Conservation (phyloP, 2,329 filamentous ascomycete genomes). For the Fusarium falciforme region DNA sequence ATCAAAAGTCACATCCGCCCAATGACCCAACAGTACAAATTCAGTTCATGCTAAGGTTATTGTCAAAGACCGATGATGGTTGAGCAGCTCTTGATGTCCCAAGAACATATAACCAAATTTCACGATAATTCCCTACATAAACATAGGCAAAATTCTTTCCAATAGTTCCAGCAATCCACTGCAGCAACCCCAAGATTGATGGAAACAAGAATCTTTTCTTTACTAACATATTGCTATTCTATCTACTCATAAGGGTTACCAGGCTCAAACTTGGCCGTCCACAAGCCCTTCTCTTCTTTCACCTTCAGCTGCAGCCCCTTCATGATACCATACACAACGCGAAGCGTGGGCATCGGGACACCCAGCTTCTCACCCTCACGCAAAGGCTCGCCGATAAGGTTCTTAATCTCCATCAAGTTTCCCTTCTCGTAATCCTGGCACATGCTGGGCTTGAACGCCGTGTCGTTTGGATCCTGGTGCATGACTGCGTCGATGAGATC, state of each 20-base stretch:
- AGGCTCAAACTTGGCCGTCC: conserved; percentile 34
- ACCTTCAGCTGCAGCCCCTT: conserved; percentile 55
- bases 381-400: conserved; percentile 64
- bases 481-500: conserved; percentile 59
- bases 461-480: conserved; percentile 59
- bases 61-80: not conserved
- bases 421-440: conserved; percentile 62
- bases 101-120: not conserved
- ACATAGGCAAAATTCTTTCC: not conserved
- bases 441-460: conserved; percentile 65
- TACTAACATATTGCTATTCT: not conserved
- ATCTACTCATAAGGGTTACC: conserved; percentile 40
- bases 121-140: not conserved
- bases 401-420: conserved; percentile 58
- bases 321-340: conserved; percentile 60
- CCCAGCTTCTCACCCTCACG: conserved; percentile 57
- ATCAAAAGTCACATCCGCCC: not conserved
- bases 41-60: not conserved
- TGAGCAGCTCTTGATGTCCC: not conserved
- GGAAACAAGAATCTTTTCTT: not conserved
- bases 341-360: conserved; percentile 61
- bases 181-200: too few species aligned
- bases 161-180: not conserved
- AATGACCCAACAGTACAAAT: not conserved
- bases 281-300: conserved; percentile 52